A percentile compares a stretch with the other conserved stretches of the same genome.
Evolutionary conservation across 768 basidiomycete genomes (phyloP).

Genomic region (Cystoderma amianthinum): DNA sequence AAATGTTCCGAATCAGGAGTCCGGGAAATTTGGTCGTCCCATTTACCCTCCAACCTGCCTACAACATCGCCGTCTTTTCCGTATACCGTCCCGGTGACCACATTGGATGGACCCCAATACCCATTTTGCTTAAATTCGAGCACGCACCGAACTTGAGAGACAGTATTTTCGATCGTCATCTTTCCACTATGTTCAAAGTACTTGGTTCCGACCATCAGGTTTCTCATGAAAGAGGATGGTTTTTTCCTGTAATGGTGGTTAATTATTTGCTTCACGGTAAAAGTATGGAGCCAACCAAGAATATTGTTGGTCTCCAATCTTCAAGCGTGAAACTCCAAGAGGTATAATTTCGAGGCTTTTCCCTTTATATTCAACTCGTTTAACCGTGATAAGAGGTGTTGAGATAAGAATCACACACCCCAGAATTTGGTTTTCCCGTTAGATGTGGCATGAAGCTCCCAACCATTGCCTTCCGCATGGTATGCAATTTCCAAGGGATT

Average conservation of each 20-base stretch:
- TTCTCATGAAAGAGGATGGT: constrained; percentile 84
- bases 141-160: constrained; percentile 48
- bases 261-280: neutral
- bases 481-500: constrained; percentile 82
- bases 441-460: constrained; percentile 74
- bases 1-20: constrained; percentile 62
- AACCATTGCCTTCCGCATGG: constrained; percentile 73
- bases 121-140: constrained; percentile 85
- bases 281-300: constrained; percentile 46
- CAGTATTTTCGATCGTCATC: constrained; percentile 65
- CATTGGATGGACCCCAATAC: constrained; percentile 76
- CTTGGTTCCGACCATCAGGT: constrained; percentile 86
- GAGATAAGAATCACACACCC: constrained; percentile 46
- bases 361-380: constrained; percentile 35
- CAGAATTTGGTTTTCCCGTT: constrained; percentile 85
- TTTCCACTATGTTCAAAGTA: constrained; percentile 84
- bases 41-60: constrained; percentile 77
- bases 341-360: constrained; percentile 87
- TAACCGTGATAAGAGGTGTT: constrained; percentile 4
- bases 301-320: constrained; percentile 60
- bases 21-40: constrained; percentile 79
- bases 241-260: constrained; percentile 52
- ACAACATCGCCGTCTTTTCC: constrained; percentile 45
- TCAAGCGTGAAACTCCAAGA: constrained; percentile 61
- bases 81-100: constrained; percentile 56